Base-by-base conservation (phyloP, 352 stramenopile genomes). In the Phytophthora boehmeriae region DNA sequence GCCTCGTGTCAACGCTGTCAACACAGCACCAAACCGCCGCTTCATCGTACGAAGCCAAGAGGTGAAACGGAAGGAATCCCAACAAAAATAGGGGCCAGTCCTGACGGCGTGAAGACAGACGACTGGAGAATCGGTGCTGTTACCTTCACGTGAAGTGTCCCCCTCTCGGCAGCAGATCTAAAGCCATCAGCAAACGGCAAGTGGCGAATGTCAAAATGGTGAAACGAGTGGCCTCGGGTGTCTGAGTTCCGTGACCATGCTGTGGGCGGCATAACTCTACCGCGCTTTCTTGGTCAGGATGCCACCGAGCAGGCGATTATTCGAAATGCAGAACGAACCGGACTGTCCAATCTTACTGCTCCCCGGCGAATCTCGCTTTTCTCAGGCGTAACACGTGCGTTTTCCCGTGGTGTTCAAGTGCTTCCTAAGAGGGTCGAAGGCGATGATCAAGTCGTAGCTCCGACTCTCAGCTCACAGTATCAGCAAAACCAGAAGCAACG, bases 171-270 rank as follows among this genome's bases (percentile, higher is more conserved):
- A 14, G 11, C 16, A 41, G 11, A 14, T 41, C 34, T 17, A 17
- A 19, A 41, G 9, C n/a, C n/a, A 13, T 14, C 11, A 14, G 4
- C 16, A 27, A 20, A 10, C n/a, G n/a, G 28, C 28, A 25, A 9
- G 36, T 36, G 58, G 28, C 58, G 50, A 46, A 64, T 55, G 50
- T 52, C 59, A 47, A 0, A n/a, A 72, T 72, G 63, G 52, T 63
- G 17, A 72, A 72, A 46, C 58, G 47, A 39, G 34, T 72, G 58
- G 63, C 57, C 63, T 22, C 27, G 46, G 13, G 25, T 63, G 44
- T 66, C 63, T 16, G 63, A 71, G 3, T 59, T 67, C 36, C 63
- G 57, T 14, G 44, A 63, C 27, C 63, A 63, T 45, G 51, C 63
- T 14, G 51, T 62, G 25, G 63, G 49, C 22, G 68, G 54, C n/a